phyloP scores from a whole-genome alignment of 106 monocot species.

The Agapanthus africanus region DNA sequence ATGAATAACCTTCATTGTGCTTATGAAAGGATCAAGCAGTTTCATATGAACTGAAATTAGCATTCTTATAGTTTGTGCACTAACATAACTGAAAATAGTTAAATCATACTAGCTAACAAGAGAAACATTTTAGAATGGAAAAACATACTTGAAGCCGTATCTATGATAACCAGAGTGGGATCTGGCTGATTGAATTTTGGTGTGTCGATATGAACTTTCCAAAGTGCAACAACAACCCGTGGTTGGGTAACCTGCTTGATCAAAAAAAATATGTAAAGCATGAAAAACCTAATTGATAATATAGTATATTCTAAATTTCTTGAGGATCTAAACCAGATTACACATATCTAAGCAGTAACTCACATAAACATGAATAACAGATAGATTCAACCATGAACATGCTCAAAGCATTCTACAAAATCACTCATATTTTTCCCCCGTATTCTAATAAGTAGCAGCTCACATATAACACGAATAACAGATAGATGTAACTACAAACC shows the following conservation, averaged over 20 bases:
- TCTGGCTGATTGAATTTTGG: constrained; percentile 59
- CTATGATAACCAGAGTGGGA: constrained; percentile 58
- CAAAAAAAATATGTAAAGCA: background rate
- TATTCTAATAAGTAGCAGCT: too few species aligned
- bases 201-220: constrained; percentile 64
- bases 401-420: background rate
- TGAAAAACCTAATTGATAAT: background rate
- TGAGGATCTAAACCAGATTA: background rate
- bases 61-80: background rate
- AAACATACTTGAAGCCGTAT: constrained; percentile 52
- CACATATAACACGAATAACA: too few species aligned
- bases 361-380: too few species aligned
- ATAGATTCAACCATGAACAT: too few species aligned
- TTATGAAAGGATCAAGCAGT: background rate
- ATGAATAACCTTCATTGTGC: background rate
- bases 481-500: background rate
- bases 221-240: constrained; percentile 42
- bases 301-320: background rate
- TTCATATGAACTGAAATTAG: background rate
- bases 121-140: background rate
- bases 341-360: background rate
- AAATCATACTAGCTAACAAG: background rate
- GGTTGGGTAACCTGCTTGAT: constrained; percentile 55
- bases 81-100: background rate
- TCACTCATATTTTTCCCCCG: too few species aligned